Evolutionary conservation across 1,139 yeast genomes (phyloP).

Genomic region (Yamadazyma epiphylla): DNA sequence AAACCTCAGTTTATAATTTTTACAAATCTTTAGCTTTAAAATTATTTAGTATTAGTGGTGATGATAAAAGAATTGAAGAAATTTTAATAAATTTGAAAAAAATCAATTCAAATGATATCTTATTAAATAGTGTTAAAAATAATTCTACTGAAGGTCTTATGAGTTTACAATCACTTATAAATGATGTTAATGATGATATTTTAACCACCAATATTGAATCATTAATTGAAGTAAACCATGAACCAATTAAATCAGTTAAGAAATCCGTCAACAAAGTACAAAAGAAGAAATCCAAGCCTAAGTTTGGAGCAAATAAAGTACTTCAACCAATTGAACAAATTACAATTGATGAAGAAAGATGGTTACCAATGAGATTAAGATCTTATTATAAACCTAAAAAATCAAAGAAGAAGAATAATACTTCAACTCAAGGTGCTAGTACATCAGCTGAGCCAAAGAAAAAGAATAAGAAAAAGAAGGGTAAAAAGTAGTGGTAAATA

Average conservation of each 20-base stretch:
- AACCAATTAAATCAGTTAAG: conserved; percentile 1
- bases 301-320: conserved; percentile 36
- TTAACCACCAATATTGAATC: conserved; percentile 22
- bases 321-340: conserved; percentile 29
- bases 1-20: conserved; percentile 28
- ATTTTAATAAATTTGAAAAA: conserved; percentile 29
- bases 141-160: conserved; percentile 22
- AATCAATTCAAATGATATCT: conserved; percentile 25
- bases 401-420: conserved; percentile 56
- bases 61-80: conserved; percentile 23
- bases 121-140: conserved; percentile 29
- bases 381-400: conserved; percentile 77
- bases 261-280: conserved; percentile 17
- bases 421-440: conserved; percentile 64
- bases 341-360: conserved; percentile 59
- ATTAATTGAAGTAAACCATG: conserved; percentile 11
- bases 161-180: conserved; percentile 33
- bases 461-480: conserved; percentile 52
- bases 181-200: conserved; percentile 22
- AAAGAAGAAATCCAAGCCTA: conserved; percentile 24
- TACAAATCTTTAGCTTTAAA: conserved; percentile 49
- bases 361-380: conserved; percentile 88
- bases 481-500: conserved; percentile 41
- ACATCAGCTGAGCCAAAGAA: conserved; percentile 31
- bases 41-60: conserved; percentile 26